A percentile compares a stretch with the other conserved stretches of the same genome.
Evolutionary conservation across 345 rosid genomes (phyloP).

Genomic region (Acer yangbiense): DNA sequence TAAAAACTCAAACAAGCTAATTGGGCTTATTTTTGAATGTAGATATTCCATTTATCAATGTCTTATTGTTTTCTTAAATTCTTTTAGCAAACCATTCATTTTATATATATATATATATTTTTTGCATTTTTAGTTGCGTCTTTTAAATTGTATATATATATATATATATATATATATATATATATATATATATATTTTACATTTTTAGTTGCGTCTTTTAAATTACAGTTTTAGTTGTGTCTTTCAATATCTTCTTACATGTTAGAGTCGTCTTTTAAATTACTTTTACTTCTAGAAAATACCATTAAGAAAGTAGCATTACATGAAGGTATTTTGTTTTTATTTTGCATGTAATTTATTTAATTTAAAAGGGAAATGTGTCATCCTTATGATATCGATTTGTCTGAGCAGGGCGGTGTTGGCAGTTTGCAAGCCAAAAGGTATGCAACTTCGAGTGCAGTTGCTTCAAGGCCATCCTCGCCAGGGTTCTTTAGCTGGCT

Average conservation of each 20-base stretch:
- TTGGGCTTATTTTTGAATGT: too few relatives aligned
- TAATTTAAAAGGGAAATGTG: background rate
- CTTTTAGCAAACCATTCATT: background rate
- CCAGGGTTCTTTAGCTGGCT: conserved; percentile 66
- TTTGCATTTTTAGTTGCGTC: too few relatives aligned
- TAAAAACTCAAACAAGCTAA: too few relatives aligned
- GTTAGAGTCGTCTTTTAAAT: background rate
- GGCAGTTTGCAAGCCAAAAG: conserved; percentile 41
- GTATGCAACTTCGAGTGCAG: conserved; percentile 63
- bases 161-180: too few relatives aligned
- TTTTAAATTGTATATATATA: too few relatives aligned
- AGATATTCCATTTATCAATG: too few relatives aligned
- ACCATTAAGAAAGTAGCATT: background rate
- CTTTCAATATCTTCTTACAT: too few relatives aligned
- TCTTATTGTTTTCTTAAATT: background rate
- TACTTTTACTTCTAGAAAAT: background rate
- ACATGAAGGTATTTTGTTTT: background rate
- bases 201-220: too few relatives aligned
- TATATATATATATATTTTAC: too few relatives aligned
- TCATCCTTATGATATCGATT: background rate
- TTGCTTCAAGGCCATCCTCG: conserved; percentile 45
- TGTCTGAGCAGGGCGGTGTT: conserved; percentile 45
- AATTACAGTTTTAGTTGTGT: too few relatives aligned
- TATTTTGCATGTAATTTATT: background rate
- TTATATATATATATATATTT: too few relatives aligned